phyloP scores from a whole-genome alignment of 179 eudicot genomes.

The Patellifolia procumbens region DNA sequence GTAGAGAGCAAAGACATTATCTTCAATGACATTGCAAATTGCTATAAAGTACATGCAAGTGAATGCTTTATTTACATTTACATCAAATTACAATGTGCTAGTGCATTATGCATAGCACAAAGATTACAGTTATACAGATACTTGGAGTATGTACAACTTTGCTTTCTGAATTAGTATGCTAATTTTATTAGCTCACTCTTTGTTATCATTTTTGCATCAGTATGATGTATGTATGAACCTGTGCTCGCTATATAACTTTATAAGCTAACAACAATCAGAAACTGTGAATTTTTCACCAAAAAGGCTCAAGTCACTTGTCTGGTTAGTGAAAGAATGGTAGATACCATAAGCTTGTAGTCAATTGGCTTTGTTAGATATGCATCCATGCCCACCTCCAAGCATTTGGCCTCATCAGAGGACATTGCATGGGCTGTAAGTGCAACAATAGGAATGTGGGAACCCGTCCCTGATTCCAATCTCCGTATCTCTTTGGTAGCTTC shows the following conservation, averaged over 20 bases:
- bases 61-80: neutral
- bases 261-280: neutral
- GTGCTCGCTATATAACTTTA: slow-evolving; percentile 2
- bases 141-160: neutral
- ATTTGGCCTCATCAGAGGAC: slow-evolving; percentile 90
- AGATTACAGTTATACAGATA: neutral
- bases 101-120: neutral
- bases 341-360: slow-evolving; percentile 74
- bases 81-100: neutral
- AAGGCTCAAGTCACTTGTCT: slow-evolving; percentile 20
- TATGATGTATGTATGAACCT: slow-evolving; percentile 2
- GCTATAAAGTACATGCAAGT: neutral
- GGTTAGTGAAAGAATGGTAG: slow-evolving; percentile 76
- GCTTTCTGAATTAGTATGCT: slow-evolving; percentile 2
- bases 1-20: no score
- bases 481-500: slow-evolving; percentile 92
- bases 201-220: neutral
- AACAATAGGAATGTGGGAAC: slow-evolving; percentile 76
- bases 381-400: slow-evolving; percentile 96
- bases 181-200: neutral
- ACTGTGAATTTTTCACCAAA: neutral
- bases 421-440: slow-evolving; percentile 97
- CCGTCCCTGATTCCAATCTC: slow-evolving; percentile 55
- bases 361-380: slow-evolving; percentile 86
- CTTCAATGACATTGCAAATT: neutral